Evolutionary conservation across 2,329 filamentous ascomycete genomes (phyloP), one percentile per base, ranked within the genome.

Genomic region (Mariannaea elegans): DNA sequence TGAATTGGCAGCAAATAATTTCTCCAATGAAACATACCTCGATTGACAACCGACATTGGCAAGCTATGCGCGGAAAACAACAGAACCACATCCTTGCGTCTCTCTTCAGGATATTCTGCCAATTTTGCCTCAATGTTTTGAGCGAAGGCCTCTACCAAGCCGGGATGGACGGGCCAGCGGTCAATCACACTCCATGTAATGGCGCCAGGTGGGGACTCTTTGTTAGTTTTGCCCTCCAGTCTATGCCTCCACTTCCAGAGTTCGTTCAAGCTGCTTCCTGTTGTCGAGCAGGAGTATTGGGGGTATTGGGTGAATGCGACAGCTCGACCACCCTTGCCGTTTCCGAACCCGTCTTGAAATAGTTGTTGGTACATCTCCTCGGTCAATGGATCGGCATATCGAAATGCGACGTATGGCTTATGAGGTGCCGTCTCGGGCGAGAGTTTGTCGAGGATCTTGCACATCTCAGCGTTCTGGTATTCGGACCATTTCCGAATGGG

Each of bases 401-500:
- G 91, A 76, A 99, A 99, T 13, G 95, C 94, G 45, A 98, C 93
- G 72, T 99, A 99, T 8, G 95, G 95, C 76, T 95, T 97, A 76
- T 99, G 95, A 6, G 95, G 95, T 3, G 95, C 95, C 1, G 94
- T 97, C 73, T 97, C 91, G 6, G 95, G 95, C 2, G 91, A 96
- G 61, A 93, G 90, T 69, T 90, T 86, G 82, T 99, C 95, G 50
- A 99, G 84, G 50, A 98, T 86, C 82, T 97, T 97, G 86, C 95
- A 99, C 93, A 98, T 97, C 78, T 98, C 94, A 59, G 84, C 84
- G 60, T 88, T 93, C 77, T 99, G 95, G 73, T 95, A 89, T 78
- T 99, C 95, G 21, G 94, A 97, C 96, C 96, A 99, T 77, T 96
- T 96, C 68, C 94, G 89, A 75, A 99, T 99, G 2, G 95, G 95